A percentile compares a stretch with the other conserved stretches of the same genome.
Evolutionary conservation across 176 grass and related monocot species (phyloP).

Genomic region (Musa acuminata): DNA sequence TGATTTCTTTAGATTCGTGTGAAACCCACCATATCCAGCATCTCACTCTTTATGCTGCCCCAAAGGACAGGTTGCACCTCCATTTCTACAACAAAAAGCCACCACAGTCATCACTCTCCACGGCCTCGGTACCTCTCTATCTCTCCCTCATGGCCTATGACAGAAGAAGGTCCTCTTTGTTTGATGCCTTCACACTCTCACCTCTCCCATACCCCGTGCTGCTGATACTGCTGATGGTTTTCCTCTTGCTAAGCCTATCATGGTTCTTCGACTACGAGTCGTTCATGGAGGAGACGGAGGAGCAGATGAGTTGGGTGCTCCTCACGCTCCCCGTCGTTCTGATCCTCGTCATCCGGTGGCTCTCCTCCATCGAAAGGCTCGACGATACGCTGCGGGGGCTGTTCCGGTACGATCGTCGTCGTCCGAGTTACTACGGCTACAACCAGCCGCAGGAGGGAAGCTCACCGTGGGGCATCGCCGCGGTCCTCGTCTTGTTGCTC

Average conservation of each 20-base stretch:
- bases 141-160: conserved; percentile 15
- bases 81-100: neutral
- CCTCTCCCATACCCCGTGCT: conserved; percentile 24
- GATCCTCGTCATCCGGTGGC: conserved; percentile 71
- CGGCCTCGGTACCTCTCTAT: neutral
- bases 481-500: conserved; percentile 59
- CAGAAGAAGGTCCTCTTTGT: neutral
- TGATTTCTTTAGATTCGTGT: too few species aligned
- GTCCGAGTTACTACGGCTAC: conserved; percentile 10
- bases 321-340: conserved; percentile 47
- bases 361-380: conserved; percentile 68
- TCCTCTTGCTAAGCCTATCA: conserved; percentile 14
- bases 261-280: conserved; percentile 39
- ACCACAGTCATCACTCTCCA: neutral
- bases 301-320: conserved; percentile 61
- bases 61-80: neutral
- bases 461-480: conserved; percentile 70
- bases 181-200: conserved; percentile 16
- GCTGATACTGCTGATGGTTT: conserved; percentile 14
- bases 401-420: conserved; percentile 31
- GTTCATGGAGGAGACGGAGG: conserved; percentile 57
- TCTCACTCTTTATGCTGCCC: neutral
- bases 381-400: conserved; percentile 44
- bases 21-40: neutral
- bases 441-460: conserved; percentile 35